Conservation (phyloP, 495 filamentous ascomycete genomes). For the Podospora tetraspora region DNA sequence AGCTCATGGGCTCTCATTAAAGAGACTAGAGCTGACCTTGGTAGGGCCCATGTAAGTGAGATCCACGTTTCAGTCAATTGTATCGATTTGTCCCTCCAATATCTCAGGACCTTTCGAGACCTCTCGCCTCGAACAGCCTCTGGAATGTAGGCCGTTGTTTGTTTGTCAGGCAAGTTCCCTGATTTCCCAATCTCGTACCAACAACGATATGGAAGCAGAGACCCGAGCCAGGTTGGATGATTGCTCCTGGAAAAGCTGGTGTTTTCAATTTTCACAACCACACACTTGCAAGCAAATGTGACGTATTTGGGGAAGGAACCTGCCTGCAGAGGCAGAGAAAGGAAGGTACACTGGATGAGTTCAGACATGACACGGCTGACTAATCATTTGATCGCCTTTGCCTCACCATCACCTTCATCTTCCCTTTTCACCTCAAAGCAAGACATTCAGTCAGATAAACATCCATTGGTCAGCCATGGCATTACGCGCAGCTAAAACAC, state of each 20-base stretch:
- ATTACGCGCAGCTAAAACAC: background rate
- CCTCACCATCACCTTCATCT: background rate
- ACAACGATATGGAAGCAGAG: background rate
- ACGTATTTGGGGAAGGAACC: background rate
- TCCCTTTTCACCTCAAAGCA: background rate
- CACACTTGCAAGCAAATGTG: background rate
- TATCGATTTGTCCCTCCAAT: background rate
- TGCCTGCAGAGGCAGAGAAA: background rate
- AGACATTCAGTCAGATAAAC: background rate
- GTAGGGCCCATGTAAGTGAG: background rate
- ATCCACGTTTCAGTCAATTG: background rate
- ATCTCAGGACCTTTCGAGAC: background rate
- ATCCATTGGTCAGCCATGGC: background rate
- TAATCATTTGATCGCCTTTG: background rate
- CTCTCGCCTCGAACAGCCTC: background rate
- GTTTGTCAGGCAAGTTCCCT: background rate
- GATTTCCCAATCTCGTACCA: background rate
- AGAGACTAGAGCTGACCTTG: background rate
- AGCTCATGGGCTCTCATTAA: background rate
- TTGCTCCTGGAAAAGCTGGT: background rate
- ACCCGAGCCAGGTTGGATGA: background rate
- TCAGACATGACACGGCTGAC: background rate
- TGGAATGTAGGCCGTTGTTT: background rate
- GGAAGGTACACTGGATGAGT: background rate
- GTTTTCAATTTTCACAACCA: background rate